A percentile compares a stretch with the other conserved stretches of the same genome.
Conservation (phyloP, 2,329 filamentous ascomycete genomes). For the Calonectria multiphialidica region DNA sequence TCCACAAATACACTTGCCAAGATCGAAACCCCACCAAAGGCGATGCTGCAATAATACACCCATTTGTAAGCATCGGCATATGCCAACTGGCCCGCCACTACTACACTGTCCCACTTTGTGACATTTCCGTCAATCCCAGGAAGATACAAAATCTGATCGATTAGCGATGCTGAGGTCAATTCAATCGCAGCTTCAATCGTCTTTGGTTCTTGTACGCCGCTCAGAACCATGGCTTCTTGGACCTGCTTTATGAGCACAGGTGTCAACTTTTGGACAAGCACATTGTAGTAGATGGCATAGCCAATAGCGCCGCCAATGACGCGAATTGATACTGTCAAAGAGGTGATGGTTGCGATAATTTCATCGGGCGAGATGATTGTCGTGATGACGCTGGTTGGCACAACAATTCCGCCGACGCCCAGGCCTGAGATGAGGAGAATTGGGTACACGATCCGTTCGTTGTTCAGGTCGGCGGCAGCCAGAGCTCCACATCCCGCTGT, state of each 20-base stretch:
- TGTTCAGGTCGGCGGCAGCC: background rate
- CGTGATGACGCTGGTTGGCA: constrained; percentile 11
- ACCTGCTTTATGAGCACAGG: background rate
- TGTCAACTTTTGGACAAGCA: background rate
- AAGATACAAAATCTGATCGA: background rate
- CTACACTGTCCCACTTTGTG: background rate
- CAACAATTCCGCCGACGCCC: constrained; percentile 6
- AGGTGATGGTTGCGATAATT: constrained; percentile 10
- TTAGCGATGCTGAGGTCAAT: background rate
- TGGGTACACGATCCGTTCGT: background rate
- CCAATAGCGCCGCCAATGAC: background rate
- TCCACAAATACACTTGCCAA: background rate
- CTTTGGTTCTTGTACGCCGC: background rate
- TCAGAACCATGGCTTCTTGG: background rate
- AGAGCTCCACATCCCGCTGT: background rate
- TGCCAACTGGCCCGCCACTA: background rate
- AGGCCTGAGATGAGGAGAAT: constrained; percentile 2
- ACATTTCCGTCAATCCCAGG: background rate
- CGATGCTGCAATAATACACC: constrained; percentile 1
- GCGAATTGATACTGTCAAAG: background rate
- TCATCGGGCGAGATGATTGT: constrained; percentile 12
- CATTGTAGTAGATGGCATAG: background rate
- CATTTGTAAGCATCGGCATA: background rate
- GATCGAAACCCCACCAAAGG: background rate
- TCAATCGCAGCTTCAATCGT: background rate